Conservation (phyloP, 2,329 filamentous ascomycete species). For the Neonectria punicea region DNA sequence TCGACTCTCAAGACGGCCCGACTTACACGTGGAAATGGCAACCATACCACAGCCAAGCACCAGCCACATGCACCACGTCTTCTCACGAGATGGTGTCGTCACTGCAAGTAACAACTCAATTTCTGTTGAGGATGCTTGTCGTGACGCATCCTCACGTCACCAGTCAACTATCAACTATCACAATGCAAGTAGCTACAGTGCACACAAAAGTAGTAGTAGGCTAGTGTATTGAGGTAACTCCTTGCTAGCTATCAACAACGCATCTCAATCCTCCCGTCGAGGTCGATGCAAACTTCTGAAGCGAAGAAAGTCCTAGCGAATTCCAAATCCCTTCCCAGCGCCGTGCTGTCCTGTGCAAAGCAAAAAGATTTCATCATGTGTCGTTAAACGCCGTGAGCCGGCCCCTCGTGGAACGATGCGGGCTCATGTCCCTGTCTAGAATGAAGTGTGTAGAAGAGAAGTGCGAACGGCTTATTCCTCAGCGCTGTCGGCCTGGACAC, state of each 20-base stretch:
- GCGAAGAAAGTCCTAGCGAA: constrained; percentile 21
- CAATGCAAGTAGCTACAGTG: background rate
- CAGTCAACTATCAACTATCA: constrained; percentile 4
- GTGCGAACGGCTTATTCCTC: constrained; percentile 53
- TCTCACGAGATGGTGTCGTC: background rate
- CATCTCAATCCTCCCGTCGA: constrained; percentile 1
- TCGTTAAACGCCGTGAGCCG: constrained; percentile 39
- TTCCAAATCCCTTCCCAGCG: constrained; percentile 37
- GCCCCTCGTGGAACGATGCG: constrained; percentile 19
- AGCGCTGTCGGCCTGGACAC: constrained; percentile 76
- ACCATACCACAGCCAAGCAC: background rate
- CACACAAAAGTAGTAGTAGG: constrained; percentile 3
- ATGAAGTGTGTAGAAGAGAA: background rate
- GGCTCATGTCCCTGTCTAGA: constrained; percentile 25
- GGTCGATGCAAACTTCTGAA: constrained; percentile 2
- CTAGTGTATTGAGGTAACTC: constrained; percentile 15
- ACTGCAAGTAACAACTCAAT: constrained; percentile 1
- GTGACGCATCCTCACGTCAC: background rate
- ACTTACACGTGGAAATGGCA: constrained; percentile 12
- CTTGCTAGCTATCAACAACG: constrained; percentile 15
- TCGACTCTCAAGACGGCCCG: constrained; percentile 19
- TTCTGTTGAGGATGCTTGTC: background rate
- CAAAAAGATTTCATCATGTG: constrained; percentile 34
- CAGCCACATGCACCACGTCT: background rate
- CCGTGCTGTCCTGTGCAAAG: constrained; percentile 37